Base-by-base conservation (phyloP, 2,329 filamentous ascomycete genomes). In the Fusarium heterosporum region DNA sequence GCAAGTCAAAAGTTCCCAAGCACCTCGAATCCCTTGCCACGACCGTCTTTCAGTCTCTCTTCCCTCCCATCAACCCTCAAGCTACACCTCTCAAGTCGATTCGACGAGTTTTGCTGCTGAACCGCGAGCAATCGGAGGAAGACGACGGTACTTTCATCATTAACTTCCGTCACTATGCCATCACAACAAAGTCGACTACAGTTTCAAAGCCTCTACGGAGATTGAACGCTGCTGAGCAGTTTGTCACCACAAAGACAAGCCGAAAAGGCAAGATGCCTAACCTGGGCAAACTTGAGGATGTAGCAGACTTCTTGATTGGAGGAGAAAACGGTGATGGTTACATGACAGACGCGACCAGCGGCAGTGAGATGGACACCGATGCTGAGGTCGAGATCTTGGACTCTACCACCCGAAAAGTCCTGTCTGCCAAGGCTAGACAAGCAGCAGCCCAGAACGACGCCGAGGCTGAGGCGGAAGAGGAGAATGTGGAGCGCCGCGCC, bases 51-150 rank as follows among this genome's bases (percentile, higher is more conserved):
- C 95, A 97, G 78, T 97, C 93, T 9, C 87, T 99, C 34, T 98
- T 99, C 74, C 95, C 96, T 6, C 93, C 94, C 2, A 97, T 99
- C 78, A 96, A 96, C 72, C 96, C 96, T 0, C 93, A 97, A 78
- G 87, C 88, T 29, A 97, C 93, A 3, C 93, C 96, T 2, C 85
- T 99, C 34, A 91, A 93, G 72, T 93, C 93, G n/a, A 97, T 99
- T 76, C 91, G 92, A 68, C 89, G 96, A 74, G 92, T 98, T 1
- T 86, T 99, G 55, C 87, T 99, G 19, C 81, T 99, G 57, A 97
- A 98, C 78, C 90, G 96, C 64, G 93, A 97, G 76, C 80, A 81
- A 53, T 79, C 82, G 14, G 78, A 81, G 19, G 82, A 84, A 36
- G 85, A 89, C 48, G 85, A 90, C 38, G 89, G 88, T 30, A 88